Base-by-base conservation (phyloP, 2,329 filamentous ascomycete species). In the Calycina marina region DNA sequence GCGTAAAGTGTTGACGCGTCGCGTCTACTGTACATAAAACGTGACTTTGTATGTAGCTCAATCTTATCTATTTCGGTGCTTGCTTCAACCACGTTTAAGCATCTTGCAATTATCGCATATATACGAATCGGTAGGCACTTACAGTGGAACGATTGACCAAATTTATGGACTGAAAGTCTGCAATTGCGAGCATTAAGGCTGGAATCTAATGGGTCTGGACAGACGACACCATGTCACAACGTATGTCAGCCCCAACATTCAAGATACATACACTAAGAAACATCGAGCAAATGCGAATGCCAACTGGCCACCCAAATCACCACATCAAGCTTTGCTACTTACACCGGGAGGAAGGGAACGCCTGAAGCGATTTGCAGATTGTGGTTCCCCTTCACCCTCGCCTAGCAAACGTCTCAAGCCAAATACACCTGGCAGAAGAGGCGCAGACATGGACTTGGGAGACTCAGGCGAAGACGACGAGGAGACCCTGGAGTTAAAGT, bases 401-500 rank as follows among this genome's bases (percentile, higher is more conserved):
- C 76, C 79, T 0, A 58, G 65, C 22, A 74, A 67, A 50, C 59
- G 60, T 36, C 28, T 39, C 6, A 29, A 24, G 14, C 39, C 40
- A 4, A 35, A 38, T 6, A 34, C 40, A 8, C 33, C 36, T 26
- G 38, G 38, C 6, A 18, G 41, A 25, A 27, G 46, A 26, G 26
- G 51, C 43, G 30, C 34, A 25, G 55, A 52, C 25, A 43, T 54
- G 40, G 53, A 54, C 30, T 49, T 46, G 8, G 52, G 49, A 10
- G 49, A 50, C 15, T 50, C 28, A 11, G 59, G 63, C 3, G 60
- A 59, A 4, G 77, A 82, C 5, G 86, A 93, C 45, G 88, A 94
- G 54, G 86, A 96, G 60, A 92, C 75, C 1, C 59, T 96, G 18
- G 73, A 92, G 50, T 60, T 98, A 40, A 77, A 93, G 52, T 61